These are phyloP conservation scores for Fennellomyces sp. DNA, from an alignment of 371 early-diverging fungal species.

Conservation along the genomic window DNA sequence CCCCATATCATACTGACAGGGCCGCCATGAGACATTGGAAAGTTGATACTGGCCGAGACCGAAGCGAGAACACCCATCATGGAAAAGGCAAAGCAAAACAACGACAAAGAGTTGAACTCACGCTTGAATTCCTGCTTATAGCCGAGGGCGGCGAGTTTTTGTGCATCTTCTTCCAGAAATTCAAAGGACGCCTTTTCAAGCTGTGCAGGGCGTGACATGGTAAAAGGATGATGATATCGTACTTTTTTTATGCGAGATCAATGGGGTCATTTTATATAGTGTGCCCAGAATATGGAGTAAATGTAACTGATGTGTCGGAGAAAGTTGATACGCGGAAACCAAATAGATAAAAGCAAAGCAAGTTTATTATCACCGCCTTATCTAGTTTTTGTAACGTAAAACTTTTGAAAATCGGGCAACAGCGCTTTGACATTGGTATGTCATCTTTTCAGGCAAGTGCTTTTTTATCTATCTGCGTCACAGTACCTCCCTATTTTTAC, in stretches of 20 bases:
- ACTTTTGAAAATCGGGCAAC: neutral
- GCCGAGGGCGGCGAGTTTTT: conserved; percentile 32
- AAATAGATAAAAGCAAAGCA: neutral
- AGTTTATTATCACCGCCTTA: neutral
- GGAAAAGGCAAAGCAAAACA: conserved; percentile 33
- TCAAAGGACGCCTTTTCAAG: neutral
- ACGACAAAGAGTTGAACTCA: conserved; percentile 33
- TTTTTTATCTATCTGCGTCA: neutral
- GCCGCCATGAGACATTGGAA: conserved; percentile 18
- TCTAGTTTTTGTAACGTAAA: neutral
- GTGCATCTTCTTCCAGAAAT: conserved; percentile 35
- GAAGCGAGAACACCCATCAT: conserved; percentile 37
- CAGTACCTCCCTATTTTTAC: neutral
- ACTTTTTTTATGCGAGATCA: neutral
- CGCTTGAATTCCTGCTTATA: conserved; percentile 48
- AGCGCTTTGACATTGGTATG: neutral
- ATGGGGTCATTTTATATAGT: neutral
- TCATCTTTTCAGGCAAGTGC: neutral
- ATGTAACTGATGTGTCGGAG: neutral
- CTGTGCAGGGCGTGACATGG: neutral
- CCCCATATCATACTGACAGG: conserved; percentile 14
- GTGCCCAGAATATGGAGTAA: too few relatives aligned
- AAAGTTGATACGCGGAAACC: neutral
- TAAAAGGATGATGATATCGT: neutral
- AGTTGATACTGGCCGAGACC: conserved; percentile 17